Evolutionary conservation across 108 stramenopile genomes (phyloP).

Genomic region (Cylindrotheca closterium): DNA sequence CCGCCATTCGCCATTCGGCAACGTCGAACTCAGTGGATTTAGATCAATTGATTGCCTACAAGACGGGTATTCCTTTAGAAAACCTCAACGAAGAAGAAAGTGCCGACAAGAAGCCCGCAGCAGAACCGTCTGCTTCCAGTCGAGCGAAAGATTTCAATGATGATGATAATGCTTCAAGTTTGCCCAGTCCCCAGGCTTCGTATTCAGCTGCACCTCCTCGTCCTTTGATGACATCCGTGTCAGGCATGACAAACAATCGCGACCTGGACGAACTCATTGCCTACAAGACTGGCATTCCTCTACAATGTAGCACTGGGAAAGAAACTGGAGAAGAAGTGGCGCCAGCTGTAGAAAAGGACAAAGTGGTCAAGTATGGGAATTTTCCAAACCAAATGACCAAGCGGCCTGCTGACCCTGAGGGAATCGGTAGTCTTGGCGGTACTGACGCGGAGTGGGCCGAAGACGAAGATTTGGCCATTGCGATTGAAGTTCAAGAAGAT

Average conservation of each 20-base stretch:
- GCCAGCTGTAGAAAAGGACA: no score
- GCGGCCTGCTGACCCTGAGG: background rate
- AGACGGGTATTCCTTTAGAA: constrained; percentile 16
- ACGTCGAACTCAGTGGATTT: no score
- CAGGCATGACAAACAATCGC: background rate
- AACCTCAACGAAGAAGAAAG: no score
- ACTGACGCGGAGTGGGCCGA: constrained; percentile 4
- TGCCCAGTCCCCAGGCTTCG: no score
- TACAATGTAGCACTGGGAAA: background rate
- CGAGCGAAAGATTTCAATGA: no score
- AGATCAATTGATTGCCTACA: constrained; percentile 27
- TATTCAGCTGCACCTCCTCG: no score
- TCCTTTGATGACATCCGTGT: no score
- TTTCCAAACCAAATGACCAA: background rate
- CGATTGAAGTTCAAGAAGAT: constrained; percentile 58
- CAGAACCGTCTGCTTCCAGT: no score
- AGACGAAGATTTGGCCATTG: constrained; percentile 50
- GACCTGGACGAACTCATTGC: constrained; percentile 27
- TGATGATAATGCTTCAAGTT: no score
- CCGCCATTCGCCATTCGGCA: no score
- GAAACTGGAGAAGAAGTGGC: background rate
- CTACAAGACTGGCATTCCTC: constrained; percentile 21
- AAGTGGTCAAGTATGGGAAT: background rate
- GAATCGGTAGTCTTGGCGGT: background rate
- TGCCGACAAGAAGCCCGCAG: no score